These are phyloP conservation scores for Gyromitra esculenta DNA, from an alignment of 2,329 filamentous ascomycete species.

Conservation along the genomic window DNA sequence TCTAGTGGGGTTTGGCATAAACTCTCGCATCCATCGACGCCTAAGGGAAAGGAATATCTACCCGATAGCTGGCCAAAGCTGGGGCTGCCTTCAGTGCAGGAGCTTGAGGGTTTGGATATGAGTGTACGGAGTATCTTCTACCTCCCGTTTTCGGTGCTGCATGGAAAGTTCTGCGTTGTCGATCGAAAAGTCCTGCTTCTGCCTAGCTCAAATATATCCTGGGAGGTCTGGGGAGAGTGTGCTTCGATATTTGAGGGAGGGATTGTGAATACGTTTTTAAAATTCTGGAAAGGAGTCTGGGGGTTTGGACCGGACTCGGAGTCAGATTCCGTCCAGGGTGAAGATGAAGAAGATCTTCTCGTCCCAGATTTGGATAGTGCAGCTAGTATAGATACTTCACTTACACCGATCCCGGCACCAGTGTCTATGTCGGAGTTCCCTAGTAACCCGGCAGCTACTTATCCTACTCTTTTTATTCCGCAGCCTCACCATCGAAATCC, in stretches of 20 bases:
- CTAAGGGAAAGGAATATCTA: conserved; percentile 70
- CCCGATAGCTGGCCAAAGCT: conserved; percentile 70
- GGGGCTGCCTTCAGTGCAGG: conserved; percentile 69
- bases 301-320: conserved; percentile 58
- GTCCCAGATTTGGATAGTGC: conserved; percentile 7
- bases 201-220: conserved; percentile 85
- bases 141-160: conserved; percentile 83
- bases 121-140: conserved; percentile 81
- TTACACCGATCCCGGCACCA: conserved; percentile 37
- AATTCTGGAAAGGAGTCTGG: conserved; percentile 78
- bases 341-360: conserved; percentile 37
- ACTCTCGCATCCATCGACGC: conserved; percentile 74
- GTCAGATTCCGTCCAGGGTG: conserved; percentile 9
- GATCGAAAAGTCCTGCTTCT: conserved; percentile 74
- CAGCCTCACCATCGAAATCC: conserved; percentile 78
- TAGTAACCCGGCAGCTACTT: conserved; percentile 57
- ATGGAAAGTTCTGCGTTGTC: conserved; percentile 82
- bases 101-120: conserved; percentile 71
- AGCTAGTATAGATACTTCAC: conserved; percentile 8
- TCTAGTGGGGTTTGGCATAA: conserved; percentile 78
- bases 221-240: conserved; percentile 87
- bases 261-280: conserved; percentile 70
- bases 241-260: conserved; percentile 74
- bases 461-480: conserved; percentile 73
- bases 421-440: conserved; percentile 40